Percentiles rank a stretch among this genome's conserved stretches.
These are phyloP conservation scores for Penicillium olsonii DNA, from an alignment of 2,329 filamentous ascomycete genomes.

Conservation along the genomic window DNA sequence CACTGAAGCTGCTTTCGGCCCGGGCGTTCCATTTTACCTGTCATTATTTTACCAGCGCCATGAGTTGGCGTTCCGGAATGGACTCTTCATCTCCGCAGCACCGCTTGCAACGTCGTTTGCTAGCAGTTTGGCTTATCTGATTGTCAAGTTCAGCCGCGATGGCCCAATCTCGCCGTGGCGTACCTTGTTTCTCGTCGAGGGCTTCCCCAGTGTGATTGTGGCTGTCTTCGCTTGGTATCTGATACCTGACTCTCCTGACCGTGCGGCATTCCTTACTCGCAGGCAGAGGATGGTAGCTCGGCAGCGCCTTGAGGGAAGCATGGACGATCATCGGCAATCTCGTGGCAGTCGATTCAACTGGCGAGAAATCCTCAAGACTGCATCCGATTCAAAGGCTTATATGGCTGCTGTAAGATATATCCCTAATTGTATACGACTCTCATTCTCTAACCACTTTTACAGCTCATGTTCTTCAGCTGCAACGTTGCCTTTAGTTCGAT, in stretches of 20 bases:
- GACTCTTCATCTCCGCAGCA: slow-evolving; percentile 78
- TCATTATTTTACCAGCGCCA: slow-evolving; percentile 64
- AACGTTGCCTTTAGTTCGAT: slow-evolving; percentile 88
- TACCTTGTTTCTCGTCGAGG: slow-evolving; percentile 80
- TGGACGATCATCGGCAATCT: slow-evolving; percentile 36
- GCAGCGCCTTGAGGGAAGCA: slow-evolving; percentile 63
- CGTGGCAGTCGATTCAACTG: slow-evolving; percentile 49
- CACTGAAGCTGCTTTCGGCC: slow-evolving; percentile 63
- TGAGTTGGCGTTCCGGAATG: slow-evolving; percentile 82
- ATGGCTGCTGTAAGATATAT: slow-evolving; percentile 61
- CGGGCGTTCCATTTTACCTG: slow-evolving; percentile 65
- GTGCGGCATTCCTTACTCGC: slow-evolving; percentile 62
- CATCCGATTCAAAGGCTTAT: slow-evolving; percentile 70
- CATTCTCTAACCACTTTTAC: neutral
- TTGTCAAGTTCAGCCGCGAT: slow-evolving; percentile 66
- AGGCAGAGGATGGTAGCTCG: slow-evolving; percentile 70
- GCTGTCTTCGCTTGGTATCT: slow-evolving; percentile 72
- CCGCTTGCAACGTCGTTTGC: slow-evolving; percentile 68
- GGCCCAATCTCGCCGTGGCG: slow-evolving; percentile 79
- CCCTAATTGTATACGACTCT: neutral
- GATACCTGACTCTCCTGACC: slow-evolving; percentile 74
- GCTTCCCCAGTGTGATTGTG: slow-evolving; percentile 77
- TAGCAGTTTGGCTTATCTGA: slow-evolving; percentile 73
- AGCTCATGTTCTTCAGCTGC: slow-evolving; percentile 79
- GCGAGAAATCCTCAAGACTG: slow-evolving; percentile 59